Evolutionary conservation across 176 grass and related monocot species (phyloP).

Genomic region (Avena eriantha): DNA sequence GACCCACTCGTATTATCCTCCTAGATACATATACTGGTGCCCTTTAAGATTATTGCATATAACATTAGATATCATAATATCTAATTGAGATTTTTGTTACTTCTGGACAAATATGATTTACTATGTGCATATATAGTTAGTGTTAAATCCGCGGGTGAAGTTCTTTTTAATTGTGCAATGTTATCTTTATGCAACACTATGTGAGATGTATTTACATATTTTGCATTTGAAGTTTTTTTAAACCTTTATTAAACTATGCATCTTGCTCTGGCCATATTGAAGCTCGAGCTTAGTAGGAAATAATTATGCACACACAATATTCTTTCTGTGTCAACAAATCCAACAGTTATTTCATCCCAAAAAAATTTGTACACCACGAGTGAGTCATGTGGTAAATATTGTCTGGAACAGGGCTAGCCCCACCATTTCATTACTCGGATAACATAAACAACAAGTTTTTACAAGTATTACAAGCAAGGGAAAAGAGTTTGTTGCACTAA

Average conservation of each 20-base stretch:
- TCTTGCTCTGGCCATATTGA: too few relatives aligned
- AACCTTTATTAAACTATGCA: too few relatives aligned
- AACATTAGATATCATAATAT: conserved; percentile 2
- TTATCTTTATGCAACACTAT: too few relatives aligned
- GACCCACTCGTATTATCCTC: background rate
- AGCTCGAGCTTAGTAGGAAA: background rate
- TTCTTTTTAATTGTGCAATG: background rate
- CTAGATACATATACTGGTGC: background rate
- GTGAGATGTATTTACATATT: background rate
- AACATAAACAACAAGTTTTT: background rate
- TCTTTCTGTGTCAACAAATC: background rate
- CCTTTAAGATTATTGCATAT: background rate
- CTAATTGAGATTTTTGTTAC: background rate
- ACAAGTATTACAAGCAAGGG: background rate
- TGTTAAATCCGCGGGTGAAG: background rate
- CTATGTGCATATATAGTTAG: background rate
- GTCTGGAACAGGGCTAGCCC: background rate
- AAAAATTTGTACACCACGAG: background rate
- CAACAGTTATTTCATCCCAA: background rate
- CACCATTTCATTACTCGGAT: background rate
- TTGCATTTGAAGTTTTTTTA: too few relatives aligned
- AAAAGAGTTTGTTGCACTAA: background rate
- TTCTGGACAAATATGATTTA: background rate
- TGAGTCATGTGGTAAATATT: background rate
- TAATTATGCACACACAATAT: background rate